Evolutionary conservation across 495 filamentous ascomycete genomes (phyloP).

Genomic region (Daldinia caldariorum): DNA sequence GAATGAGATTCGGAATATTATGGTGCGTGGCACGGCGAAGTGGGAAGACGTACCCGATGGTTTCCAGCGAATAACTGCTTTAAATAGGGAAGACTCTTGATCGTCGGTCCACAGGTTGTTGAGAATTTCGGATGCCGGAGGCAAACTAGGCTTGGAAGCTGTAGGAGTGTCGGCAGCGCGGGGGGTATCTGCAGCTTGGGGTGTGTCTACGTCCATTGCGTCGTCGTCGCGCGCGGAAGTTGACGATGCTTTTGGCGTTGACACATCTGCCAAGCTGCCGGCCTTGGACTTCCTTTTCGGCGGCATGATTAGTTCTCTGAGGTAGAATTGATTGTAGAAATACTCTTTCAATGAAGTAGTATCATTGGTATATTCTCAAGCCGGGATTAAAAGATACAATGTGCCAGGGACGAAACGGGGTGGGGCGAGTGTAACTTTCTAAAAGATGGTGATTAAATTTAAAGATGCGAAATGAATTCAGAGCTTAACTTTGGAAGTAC

Average conservation of each 20-base stretch:
- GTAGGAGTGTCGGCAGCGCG: conserved; percentile 48
- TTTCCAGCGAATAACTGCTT: conserved; percentile 89
- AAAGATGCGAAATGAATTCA: not conserved
- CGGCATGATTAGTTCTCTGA: conserved; percentile 64
- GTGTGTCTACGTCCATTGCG: conserved; percentile 62
- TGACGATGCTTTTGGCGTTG: conserved; percentile 49
- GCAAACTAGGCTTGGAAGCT: conserved; percentile 49
- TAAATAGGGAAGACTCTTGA: conserved; percentile 90
- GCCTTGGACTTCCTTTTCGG: conserved; percentile 61
- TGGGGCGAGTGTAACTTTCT: not conserved
- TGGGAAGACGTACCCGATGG: conserved; percentile 75
- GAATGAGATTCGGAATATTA: not conserved
- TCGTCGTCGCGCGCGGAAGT: conserved; percentile 60
- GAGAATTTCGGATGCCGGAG: conserved; percentile 51
- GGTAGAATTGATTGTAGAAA: not conserved
- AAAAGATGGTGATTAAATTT: not conserved
- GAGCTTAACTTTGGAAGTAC: not conserved
- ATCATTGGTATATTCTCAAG: not conserved
- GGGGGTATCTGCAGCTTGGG: conserved; percentile 56
- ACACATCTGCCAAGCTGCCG: conserved; percentile 38
- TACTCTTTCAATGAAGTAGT: not conserved
- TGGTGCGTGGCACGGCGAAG: not conserved
- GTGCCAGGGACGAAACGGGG: too few relatives aligned
- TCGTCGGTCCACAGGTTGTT: conserved; percentile 93
- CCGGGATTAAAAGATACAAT: too few relatives aligned